phyloP scores from a whole-genome alignment of 495 filamentous ascomycete species.

The Evansstolkia leycettana region DNA sequence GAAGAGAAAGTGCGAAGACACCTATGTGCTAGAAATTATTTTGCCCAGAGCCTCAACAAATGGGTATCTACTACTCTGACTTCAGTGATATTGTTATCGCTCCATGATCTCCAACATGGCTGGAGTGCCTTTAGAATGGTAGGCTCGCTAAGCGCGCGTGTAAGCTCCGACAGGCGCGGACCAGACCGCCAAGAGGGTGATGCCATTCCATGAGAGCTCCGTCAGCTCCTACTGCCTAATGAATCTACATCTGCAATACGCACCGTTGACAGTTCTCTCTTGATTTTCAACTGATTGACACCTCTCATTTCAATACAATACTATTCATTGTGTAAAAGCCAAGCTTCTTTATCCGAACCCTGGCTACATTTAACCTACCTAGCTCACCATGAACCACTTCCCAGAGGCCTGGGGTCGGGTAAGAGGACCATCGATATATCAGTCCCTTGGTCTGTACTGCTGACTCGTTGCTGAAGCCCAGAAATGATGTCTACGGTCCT shows the following conservation, averaged over 20 bases:
- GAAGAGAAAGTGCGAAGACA: no score
- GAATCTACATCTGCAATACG: background rate
- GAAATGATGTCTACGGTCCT: slow-evolving; percentile 88
- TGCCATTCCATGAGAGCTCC: slow-evolving; percentile 20
- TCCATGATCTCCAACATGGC: background rate
- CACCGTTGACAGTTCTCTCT: no score
- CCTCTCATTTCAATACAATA: no score
- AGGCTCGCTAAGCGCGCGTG: slow-evolving; percentile 4
- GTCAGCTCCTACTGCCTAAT: slow-evolving; percentile 31
- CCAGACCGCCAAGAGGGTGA: background rate
- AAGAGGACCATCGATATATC: slow-evolving; percentile 25
- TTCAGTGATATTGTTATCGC: no score
- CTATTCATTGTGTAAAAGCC: no score
- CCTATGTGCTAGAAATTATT: no score
- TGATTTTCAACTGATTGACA: background rate
- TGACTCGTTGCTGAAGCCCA: slow-evolving; percentile 49
- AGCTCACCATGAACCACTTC: slow-evolving; percentile 71
- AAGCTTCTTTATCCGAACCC: background rate
- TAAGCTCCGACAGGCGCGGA: slow-evolving; percentile 8
- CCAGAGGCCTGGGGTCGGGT: slow-evolving; percentile 96
- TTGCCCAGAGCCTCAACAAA: no score
- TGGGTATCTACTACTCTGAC: no score
- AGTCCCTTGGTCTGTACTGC: slow-evolving; percentile 13
- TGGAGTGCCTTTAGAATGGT: background rate
- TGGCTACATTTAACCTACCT: background rate